Conservation (phyloP, 306 rosid genomes). For the Prunus davidiana region DNA sequence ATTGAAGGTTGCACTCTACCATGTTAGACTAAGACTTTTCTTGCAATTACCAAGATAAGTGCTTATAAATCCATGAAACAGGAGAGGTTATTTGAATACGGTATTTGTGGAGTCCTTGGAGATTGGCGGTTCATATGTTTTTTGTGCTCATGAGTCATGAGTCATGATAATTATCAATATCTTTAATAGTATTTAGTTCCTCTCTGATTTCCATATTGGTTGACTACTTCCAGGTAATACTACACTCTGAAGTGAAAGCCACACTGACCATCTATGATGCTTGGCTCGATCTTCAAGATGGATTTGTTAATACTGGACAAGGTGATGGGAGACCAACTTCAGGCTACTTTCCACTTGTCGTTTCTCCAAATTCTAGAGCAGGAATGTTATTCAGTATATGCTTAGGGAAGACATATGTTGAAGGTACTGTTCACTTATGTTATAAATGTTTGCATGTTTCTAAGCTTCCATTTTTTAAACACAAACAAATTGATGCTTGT, state of each 20-base stretch:
- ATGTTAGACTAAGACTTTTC: background rate
- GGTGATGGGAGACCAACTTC: slow-evolving; percentile 71
- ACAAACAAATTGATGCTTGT: background rate
- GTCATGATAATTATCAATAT: slow-evolving; percentile 9
- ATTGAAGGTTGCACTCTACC: background rate
- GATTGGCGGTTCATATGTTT: background rate
- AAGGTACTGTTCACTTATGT: slow-evolving; percentile 49
- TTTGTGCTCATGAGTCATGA: slow-evolving; percentile 3
- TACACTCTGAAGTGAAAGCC: slow-evolving; percentile 95
- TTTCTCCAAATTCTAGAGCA: slow-evolving; percentile 82
- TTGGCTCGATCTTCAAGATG: slow-evolving; percentile 98
- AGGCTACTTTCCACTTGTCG: slow-evolving; percentile 75
- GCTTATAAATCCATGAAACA: background rate
- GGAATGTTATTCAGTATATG: slow-evolving; percentile 83
- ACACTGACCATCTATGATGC: slow-evolving; percentile 76
- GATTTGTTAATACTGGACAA: slow-evolving; percentile 71
- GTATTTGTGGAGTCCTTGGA: slow-evolving; percentile 9
- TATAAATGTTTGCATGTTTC: slow-evolving; percentile 1
- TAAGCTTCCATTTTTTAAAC: background rate
- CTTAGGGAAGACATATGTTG: slow-evolving; percentile 58
- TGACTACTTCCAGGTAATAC: slow-evolving; percentile 65
- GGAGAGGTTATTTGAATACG: slow-evolving; percentile 5
- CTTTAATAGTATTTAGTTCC: slow-evolving; percentile 13
- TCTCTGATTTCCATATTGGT: slow-evolving; percentile 23
- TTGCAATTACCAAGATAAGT: background rate